phyloP scores from a whole-genome alignment of 2,329 filamentous ascomycete genomes.

The Grosmannia serpens region DNA sequence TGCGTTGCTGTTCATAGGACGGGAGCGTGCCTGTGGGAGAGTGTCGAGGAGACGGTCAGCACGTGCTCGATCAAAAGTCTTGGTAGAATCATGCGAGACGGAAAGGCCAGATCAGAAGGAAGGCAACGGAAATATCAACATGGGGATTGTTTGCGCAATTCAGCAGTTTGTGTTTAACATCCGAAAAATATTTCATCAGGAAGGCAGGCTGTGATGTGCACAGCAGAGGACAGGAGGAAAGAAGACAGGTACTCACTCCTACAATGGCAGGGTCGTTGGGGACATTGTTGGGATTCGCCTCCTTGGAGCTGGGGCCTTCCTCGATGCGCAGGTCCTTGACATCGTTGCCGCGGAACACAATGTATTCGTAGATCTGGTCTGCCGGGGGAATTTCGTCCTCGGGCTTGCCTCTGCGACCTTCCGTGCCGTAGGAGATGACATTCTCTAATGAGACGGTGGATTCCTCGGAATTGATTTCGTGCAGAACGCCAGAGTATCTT shows the following conservation, averaged over 20 bases:
- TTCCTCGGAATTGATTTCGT: slow-evolving; percentile 96
- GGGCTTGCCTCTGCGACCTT: slow-evolving; percentile 70
- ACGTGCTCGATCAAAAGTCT: neutral
- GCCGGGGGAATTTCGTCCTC: slow-evolving; percentile 75
- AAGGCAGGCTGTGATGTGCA: slow-evolving; percentile 5
- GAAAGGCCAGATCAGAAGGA: slow-evolving; percentile 76
- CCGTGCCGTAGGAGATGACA: slow-evolving; percentile 88
- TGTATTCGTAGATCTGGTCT: slow-evolving; percentile 92
- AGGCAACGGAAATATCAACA: slow-evolving; percentile 99
- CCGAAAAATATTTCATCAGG: slow-evolving; percentile 91
- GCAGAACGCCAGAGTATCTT: slow-evolving; percentile 89
- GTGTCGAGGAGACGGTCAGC: neutral
- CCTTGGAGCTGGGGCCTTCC: slow-evolving; percentile 62
- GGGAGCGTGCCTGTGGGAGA: slow-evolving; percentile 23
- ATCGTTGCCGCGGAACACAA: slow-evolving; percentile 95
- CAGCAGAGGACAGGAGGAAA: slow-evolving; percentile 9
- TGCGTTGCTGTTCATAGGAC: slow-evolving; percentile 18
- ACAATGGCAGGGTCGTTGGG: slow-evolving; percentile 95
- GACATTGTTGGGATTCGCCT: slow-evolving; percentile 64
- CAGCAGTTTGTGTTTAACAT: slow-evolving; percentile 84
- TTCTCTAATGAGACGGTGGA: slow-evolving; percentile 96
- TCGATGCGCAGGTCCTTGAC: slow-evolving; percentile 97
- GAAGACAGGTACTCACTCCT: slow-evolving; percentile 61
- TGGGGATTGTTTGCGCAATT: slow-evolving; percentile 79
- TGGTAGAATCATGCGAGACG: neutral